Evolutionary conservation across 108 stramenopile genomes (phyloP).

Genomic region (Pseudonitzschia delicatissima): DNA sequence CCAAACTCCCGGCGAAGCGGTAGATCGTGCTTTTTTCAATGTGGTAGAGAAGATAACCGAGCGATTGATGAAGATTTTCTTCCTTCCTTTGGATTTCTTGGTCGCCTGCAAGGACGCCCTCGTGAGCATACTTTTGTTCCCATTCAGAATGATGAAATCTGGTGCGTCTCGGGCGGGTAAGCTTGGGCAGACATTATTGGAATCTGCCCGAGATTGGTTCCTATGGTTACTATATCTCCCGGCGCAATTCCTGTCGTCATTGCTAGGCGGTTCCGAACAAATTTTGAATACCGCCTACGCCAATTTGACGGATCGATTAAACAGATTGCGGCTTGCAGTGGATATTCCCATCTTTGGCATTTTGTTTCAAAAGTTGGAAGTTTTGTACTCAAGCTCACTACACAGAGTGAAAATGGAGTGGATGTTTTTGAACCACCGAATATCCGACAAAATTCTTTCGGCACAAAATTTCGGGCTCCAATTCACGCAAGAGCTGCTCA

Average conservation of each 20-base stretch:
- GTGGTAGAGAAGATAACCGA: slow-evolving; percentile 8
- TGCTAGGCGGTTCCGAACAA: background rate
- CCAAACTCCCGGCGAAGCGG: slow-evolving; percentile 8
- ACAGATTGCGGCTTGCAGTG: background rate
- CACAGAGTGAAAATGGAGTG: background rate
- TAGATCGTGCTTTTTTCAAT: slow-evolving; percentile 23
- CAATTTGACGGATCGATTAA: background rate
- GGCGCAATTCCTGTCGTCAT: slow-evolving; percentile 2
- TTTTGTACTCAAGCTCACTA: background rate
- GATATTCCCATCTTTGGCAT: background rate
- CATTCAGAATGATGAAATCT: slow-evolving; percentile 21
- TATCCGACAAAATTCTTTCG: background rate
- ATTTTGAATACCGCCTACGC: background rate
- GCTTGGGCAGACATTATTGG: slow-evolving; percentile 19
- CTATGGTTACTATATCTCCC: slow-evolving; percentile 24
- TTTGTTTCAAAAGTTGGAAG: background rate
- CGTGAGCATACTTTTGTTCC: slow-evolving; percentile 22
- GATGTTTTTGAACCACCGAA: background rate
- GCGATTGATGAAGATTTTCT: slow-evolving; percentile 23
- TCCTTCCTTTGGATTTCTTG: slow-evolving; percentile 20
- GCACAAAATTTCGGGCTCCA: background rate
- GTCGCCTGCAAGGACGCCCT: slow-evolving; percentile 27
- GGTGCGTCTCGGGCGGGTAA: slow-evolving; percentile 1
- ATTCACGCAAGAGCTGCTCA: background rate
- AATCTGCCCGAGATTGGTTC: slow-evolving; percentile 7